Evolutionary conservation across 2,329 filamentous ascomycete species (phyloP), one percentile per base, ranked within the genome.

Genomic region (Microdochium trichocladiopsis): DNA sequence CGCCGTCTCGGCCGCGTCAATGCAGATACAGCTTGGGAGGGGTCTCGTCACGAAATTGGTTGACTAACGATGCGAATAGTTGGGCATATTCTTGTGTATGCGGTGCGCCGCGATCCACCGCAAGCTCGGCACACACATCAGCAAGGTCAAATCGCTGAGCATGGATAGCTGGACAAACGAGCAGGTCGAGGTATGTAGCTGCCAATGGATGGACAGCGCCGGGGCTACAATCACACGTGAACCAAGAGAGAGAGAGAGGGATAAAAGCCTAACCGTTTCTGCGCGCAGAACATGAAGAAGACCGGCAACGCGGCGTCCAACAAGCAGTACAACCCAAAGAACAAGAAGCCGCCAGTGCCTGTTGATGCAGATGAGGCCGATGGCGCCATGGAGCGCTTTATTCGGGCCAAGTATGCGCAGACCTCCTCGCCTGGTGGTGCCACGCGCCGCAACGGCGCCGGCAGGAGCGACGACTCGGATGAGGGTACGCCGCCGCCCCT

Each of bases 91-190:
- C 68, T 78, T 99, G 50, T 99, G 94, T 73, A 95, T 99, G 88
- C 90, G 94, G 67, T 99, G 94, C 77, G 94, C 92, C 51, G 83
- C 91, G 51, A 82, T 97, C 64, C 94, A 99, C 75, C 89, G 94
- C 65, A 97, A 97, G 72, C 78, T 99, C 64, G 94, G 94, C 56
- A 97, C 94, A 41, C 94, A 99, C 70, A 90, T 99, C 57, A 96
- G 92, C 59, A 99, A 99, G 70, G 91, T 99, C 75, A 99, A 99
- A 72, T 97, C 92, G 36, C 72, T 99, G 73, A 97, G 88, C 69
- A 97, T 99, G 92, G 94, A 99, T 72, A 94, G 87, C 60, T 99
- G 94, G 94, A 85, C 88, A 49, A 86, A 87, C 64, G 94, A 97
- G 55, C 94, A 99, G 73, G 92, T 99, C 57, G 94, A 99, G 72